Evolutionary conservation across 2,329 filamentous ascomycete species (phyloP).

Genomic region (Diaporthe caulivora): DNA sequence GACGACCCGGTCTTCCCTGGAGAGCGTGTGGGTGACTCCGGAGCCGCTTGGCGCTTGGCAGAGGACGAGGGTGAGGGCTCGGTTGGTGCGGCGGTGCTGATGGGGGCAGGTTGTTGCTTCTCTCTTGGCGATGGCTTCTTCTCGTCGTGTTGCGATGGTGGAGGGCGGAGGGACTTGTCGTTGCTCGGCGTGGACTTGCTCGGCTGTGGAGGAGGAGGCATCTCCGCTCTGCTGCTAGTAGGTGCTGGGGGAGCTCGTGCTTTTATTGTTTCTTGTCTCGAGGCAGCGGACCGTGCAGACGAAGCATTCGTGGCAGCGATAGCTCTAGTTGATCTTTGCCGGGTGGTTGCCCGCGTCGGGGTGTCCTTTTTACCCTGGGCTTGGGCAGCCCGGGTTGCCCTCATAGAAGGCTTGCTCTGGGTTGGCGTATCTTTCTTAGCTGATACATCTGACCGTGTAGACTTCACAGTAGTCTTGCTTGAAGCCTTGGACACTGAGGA

Average conservation of each 20-base stretch:
- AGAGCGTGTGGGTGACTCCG: constrained; percentile 42
- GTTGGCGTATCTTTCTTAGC: constrained; percentile 32
- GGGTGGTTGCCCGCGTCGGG: constrained; percentile 20
- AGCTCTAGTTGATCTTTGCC: constrained; percentile 34
- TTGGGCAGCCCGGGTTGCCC: background rate
- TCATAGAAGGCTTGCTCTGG: constrained; percentile 17
- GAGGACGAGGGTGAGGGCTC: background rate
- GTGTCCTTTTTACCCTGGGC: constrained; percentile 22
- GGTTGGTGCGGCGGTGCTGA: background rate
- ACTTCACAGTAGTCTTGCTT: constrained; percentile 24
- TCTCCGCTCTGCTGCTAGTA: constrained; percentile 21
- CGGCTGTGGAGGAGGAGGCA: constrained; percentile 38
- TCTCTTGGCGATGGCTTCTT: constrained; percentile 34
- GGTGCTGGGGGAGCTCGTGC: constrained; percentile 9
- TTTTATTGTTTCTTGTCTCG: constrained; percentile 29
- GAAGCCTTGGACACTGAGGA: constrained; percentile 35
- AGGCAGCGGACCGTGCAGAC: constrained; percentile 20
- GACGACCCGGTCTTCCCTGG: constrained; percentile 49
- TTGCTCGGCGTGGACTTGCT: constrained; percentile 20
- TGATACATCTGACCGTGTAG: constrained; percentile 20
- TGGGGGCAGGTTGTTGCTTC: constrained; percentile 41
- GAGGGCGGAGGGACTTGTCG: constrained; percentile 12
- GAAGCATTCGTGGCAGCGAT: constrained; percentile 29
- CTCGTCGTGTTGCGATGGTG: constrained; percentile 4
- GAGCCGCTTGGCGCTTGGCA: constrained; percentile 28